Percentiles rank a stretch among this genome's conserved stretches.
Evolutionary conservation across 2,329 filamentous ascomycete species (phyloP).

Genomic region (Verticillium nonalfalfae): DNA sequence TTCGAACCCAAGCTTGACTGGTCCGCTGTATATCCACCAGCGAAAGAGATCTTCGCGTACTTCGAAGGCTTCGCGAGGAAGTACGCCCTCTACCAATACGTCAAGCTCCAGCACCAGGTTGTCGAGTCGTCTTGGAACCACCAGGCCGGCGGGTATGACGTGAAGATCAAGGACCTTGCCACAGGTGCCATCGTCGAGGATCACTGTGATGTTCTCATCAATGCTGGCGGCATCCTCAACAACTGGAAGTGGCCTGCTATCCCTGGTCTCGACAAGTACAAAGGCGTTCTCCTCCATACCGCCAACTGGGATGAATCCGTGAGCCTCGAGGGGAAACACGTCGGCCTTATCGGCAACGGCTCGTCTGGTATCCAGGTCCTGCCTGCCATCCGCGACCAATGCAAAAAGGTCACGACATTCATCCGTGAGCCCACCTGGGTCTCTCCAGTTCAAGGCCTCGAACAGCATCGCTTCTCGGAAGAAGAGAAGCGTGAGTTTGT

Average conservation of each 20-base stretch:
- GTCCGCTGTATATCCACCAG: slow-evolving; percentile 38
- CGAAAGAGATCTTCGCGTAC: slow-evolving; percentile 36
- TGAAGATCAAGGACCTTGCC: slow-evolving; percentile 22
- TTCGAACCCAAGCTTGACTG: slow-evolving; percentile 51
- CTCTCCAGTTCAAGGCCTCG: slow-evolving; percentile 32
- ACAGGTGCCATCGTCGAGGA: slow-evolving; percentile 23
- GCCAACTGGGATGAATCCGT: slow-evolving; percentile 42
- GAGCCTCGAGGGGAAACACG: slow-evolving; percentile 26
- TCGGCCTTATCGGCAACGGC: slow-evolving; percentile 37
- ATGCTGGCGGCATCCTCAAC: slow-evolving; percentile 40
- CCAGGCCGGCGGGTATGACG: slow-evolving; percentile 23
- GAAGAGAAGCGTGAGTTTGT: slow-evolving; percentile 33
- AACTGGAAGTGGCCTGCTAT: slow-evolving; percentile 49
- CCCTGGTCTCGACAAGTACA: slow-evolving; percentile 35
- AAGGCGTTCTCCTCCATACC: slow-evolving; percentile 44
- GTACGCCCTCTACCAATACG: slow-evolving; percentile 27
- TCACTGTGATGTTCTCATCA: slow-evolving; percentile 40
- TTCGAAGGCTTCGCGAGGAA: slow-evolving; percentile 34
- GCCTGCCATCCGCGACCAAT: slow-evolving; percentile 35
- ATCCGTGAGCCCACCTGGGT: slow-evolving; percentile 45
- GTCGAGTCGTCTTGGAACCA: slow-evolving; percentile 27
- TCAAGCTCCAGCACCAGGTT: slow-evolving; percentile 16
- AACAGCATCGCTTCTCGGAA: slow-evolving; percentile 32
- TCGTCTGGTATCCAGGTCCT: slow-evolving; percentile 39
- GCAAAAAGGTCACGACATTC: slow-evolving; percentile 38